Base-by-base conservation (phyloP, 495 filamentous ascomycete genomes). In the Lophiostoma macrostomum region DNA sequence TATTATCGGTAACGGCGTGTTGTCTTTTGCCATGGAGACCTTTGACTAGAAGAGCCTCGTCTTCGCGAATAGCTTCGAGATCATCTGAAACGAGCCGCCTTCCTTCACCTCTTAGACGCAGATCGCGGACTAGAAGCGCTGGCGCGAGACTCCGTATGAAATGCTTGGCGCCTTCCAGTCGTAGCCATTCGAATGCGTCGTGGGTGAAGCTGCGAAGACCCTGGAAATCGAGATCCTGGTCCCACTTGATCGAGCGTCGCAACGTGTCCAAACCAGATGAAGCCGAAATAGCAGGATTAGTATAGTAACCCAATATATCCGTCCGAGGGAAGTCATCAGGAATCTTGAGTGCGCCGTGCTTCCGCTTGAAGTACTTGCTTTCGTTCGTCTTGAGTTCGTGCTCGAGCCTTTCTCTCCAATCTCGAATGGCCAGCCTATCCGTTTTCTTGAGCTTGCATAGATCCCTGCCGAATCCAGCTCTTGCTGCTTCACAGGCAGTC, bases 101-200 rank as follows among this genome's bases (percentile, higher is more conserved):
- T 19, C 7, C 45, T 14, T 69, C 60, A 3, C 48, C 60, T 24
- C 47, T 52, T 36, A 69, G 39, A 11, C 81, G 74, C 22, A 96
- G 73, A 52, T 78, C 77, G 38, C 82, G 78, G 0, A 84, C 76
- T 35, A 96, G 68, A 5, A 96, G 69, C 27, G 86, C 84, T 14
- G 90, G 87, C 0, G 90, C 88, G 22, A 98, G 69, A 30, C 85
- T 84, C 23, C 83, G 78, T 36, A 95, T 86, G 45, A 94, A 85
- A 59, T 96, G 95, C 51, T 83, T 80, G 3, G 91, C 90, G 0
- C 91, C 94, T 32, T 74, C 76, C 25, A 78, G 76, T 58, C 82
- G 84, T 2, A 73, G 80, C 93, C 93, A 98, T 44, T 91, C 87
- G 50, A 98, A 96, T 0, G 85, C 80, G 38, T 91, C 81, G 0